A percentile compares a stretch with the other conserved stretches of the same genome.
These are phyloP conservation scores for Nicotiana knightiana DNA, from an alignment of 257 asterid species.

Conservation along the genomic window DNA sequence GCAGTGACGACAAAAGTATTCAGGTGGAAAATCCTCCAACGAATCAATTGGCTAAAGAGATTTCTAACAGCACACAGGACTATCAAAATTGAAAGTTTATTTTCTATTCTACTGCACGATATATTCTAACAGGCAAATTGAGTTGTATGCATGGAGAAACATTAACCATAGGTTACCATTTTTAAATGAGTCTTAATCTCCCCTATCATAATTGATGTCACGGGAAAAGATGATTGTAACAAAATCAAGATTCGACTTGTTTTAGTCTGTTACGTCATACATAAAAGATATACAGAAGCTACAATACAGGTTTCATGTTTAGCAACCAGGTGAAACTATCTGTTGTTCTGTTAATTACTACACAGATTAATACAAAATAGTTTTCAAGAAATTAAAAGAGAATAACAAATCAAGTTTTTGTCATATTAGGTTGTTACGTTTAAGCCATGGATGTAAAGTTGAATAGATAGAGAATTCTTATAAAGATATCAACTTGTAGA, in stretches of 20 bases:
- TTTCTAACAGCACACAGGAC: neutral
- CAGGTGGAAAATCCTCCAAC: neutral
- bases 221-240: neutral
- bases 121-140: neutral
- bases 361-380: neutral
- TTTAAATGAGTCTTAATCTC: neutral
- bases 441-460: neutral
- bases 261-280: neutral
- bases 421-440: neutral
- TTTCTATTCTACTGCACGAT: no score
- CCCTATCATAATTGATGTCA: neutral
- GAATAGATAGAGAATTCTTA: neutral
- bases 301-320: neutral
- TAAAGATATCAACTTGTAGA: neutral
- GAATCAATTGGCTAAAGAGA: neutral
- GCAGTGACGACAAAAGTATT: neutral
- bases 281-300: neutral
- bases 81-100: no score
- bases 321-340: neutral
- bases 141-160: neutral
- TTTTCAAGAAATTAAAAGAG: neutral
- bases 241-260: neutral
- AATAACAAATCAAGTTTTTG: neutral
- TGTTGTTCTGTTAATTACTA: no score
- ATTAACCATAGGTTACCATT: neutral